Base-by-base conservation (phyloP, 1,139 yeast genomes). In the Protomyces inouyei region DNA sequence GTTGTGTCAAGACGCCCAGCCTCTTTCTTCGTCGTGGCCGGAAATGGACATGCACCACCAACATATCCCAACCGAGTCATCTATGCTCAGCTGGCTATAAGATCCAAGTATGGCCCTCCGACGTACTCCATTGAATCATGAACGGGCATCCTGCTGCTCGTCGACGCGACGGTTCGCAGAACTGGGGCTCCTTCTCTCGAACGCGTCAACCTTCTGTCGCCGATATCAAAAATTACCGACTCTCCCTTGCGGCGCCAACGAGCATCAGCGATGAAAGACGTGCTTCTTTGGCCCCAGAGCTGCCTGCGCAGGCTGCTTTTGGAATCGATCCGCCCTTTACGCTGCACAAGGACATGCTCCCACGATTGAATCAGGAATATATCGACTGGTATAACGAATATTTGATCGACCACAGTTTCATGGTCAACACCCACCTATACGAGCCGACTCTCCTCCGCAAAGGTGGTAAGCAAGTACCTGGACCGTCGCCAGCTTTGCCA, bases 331-430 rank as follows among this genome's bases (percentile, higher is more conserved):
- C 61, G 25, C 61, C 61, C 6, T 57, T 57, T 55, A 57, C 61
- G 12, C 28, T 57, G 38, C 61, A 57, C 25, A 23, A 21, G 28
- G 48, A 25, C 14, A 57, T 57, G 61, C 51, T 57, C 1, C 55
- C 56, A 2, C 55, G 61, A 14, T 25, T 57, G 55, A 57, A 37
- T 10, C 37, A 37, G 36, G 61, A 57, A 38, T 57, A 57, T 37
- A 43, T 36, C 18, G 55, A 57, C 28, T 57, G 61, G 61, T 57
- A 57, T 21, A 57, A 57, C 16, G 61, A 57, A 21, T 57, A 57
- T 40, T 55, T 57, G n/a, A 57, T 57, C 51, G 61, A 57, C 53
- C 61, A 57, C 61, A 57, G 52, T 23, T 57, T 57, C 38, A 57
- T 57, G 61, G 61, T 57, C 40, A 57, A 57, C 40, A 57, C 61